A percentile compares a stretch with the other conserved stretches of the same genome.
phyloP scores from a whole-genome alignment of 1,284 basidiomycete genomes.

The Mrakiaceae sp. region DNA sequence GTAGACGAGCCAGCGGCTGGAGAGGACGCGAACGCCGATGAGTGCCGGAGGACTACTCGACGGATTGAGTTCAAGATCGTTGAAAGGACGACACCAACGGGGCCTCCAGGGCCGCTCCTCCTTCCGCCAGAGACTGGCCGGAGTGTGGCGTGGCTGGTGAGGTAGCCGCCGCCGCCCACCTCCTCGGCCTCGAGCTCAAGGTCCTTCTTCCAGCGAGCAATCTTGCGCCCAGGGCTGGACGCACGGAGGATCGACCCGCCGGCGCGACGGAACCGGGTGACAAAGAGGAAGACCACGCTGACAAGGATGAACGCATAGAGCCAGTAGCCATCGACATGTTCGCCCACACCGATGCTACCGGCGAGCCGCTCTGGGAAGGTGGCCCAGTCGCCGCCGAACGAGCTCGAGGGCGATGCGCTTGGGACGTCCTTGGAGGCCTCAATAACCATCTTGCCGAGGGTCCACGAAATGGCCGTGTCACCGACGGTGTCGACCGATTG shows the following conservation, averaged over 20 bases:
- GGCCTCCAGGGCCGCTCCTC: background rate
- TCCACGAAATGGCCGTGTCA: constrained; percentile 93
- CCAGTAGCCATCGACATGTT: background rate
- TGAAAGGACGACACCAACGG: background rate
- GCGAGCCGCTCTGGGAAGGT: constrained; percentile 2
- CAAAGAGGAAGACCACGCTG: constrained; percentile 2
- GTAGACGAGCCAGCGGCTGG: background rate
- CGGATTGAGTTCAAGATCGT: background rate
- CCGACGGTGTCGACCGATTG: constrained; percentile 86
- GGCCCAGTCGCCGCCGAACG: constrained; percentile 1
- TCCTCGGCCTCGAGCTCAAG: constrained; percentile 5
- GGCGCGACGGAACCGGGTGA: constrained; percentile 1
- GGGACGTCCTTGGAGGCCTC: constrained; percentile 66
- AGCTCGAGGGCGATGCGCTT: background rate
- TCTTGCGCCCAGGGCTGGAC: background rate
- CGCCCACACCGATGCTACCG: background rate
- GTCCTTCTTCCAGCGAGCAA: constrained; percentile 3
- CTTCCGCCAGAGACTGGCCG: background rate
- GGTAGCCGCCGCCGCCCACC: background rate
- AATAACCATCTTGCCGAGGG: constrained; percentile 93
- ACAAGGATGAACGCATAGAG: background rate
- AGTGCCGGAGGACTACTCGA: background rate
- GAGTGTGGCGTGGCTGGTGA: background rate
- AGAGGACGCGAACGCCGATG: background rate
- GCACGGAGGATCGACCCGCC: background rate